These are phyloP conservation scores for Trichophaea hybrida DNA, from an alignment of 2,329 filamentous ascomycete species.

Conservation along the genomic window DNA sequence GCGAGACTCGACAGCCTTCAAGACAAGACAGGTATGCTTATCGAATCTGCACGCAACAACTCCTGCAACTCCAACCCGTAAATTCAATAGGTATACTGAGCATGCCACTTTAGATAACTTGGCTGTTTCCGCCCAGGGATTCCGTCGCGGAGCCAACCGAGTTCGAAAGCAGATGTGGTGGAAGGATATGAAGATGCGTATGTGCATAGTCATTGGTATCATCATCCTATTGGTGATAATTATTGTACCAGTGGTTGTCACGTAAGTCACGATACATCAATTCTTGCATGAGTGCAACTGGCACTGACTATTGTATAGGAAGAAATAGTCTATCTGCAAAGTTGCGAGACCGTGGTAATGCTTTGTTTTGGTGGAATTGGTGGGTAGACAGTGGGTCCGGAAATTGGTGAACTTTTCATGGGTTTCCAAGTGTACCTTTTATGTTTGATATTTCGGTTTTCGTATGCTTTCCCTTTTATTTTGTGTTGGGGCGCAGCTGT, in stretches of 20 bases:
- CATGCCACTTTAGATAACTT: slow-evolving; percentile 50
- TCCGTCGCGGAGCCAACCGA: slow-evolving; percentile 88
- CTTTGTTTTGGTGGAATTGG: not conserved
- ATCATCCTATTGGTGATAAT: slow-evolving; percentile 86
- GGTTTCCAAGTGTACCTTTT: slow-evolving; percentile 21
- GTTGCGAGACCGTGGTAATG: not conserved
- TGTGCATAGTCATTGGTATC: slow-evolving; percentile 83
- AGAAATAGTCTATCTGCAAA: not conserved
- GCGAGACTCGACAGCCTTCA: slow-evolving; percentile 75
- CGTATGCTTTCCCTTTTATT: slow-evolving; percentile 19
- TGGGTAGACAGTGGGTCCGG: not conserved
- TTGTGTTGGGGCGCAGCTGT: not conserved
- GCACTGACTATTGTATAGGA: not conserved
- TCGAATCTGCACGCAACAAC: not conserved
- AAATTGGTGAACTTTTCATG: not conserved
- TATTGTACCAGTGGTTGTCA: slow-evolving; percentile 73
- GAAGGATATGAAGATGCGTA: slow-evolving; percentile 99
- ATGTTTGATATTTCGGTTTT: slow-evolving; percentile 23
- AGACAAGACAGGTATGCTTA: slow-evolving; percentile 55
- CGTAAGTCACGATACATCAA: slow-evolving; percentile 8
- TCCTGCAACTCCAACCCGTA: not conserved
- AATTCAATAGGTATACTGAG: not conserved
- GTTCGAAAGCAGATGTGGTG: slow-evolving; percentile 99
- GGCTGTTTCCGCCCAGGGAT: slow-evolving; percentile 81
- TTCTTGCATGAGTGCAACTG: not conserved